Evolutionary conservation across 768 basidiomycete genomes (phyloP).

Genomic region (Mrakia gelida): DNA sequence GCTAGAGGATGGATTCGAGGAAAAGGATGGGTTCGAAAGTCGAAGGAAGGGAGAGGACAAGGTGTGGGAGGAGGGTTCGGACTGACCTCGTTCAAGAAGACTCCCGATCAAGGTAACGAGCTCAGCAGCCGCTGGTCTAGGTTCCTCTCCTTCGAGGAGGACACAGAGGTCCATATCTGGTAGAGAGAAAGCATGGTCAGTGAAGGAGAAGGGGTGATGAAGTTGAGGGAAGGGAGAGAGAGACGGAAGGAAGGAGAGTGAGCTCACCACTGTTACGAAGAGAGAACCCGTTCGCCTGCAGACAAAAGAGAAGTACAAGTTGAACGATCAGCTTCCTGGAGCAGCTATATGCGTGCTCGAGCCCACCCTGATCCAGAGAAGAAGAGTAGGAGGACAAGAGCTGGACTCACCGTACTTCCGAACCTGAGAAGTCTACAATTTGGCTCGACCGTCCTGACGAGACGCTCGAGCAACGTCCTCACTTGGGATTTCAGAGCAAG

Average conservation of each 20-base stretch:
- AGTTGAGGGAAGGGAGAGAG: not conserved
- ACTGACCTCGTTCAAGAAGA: conserved; percentile 83
- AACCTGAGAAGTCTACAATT: conserved; percentile 85
- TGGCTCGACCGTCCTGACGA: conserved; percentile 92
- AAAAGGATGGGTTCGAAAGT: not conserved
- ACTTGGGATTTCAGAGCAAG: conserved; percentile 94
- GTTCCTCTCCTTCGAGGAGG: conserved; percentile 71
- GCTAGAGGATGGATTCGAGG: not conserved
- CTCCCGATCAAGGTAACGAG: conserved; percentile 91
- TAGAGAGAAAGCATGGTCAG: not conserved
- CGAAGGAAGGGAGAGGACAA: conserved; percentile 26
- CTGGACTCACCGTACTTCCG: conserved; percentile 58
- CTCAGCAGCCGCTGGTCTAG: conserved; percentile 61
- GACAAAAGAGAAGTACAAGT: not conserved
- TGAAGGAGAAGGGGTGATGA: not conserved
- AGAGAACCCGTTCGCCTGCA: conserved; percentile 32
- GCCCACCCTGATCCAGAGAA: not conserved
- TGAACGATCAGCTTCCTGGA: not conserved
- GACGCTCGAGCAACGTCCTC: conserved; percentile 84
- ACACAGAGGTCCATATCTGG: conserved; percentile 98
- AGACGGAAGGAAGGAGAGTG: not conserved
- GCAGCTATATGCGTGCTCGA: not conserved
- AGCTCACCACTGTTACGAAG: conserved; percentile 28
- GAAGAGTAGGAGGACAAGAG: not conserved
- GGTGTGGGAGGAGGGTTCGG: conserved; percentile 15